These are phyloP conservation scores for Hirschfeldia incana DNA, from an alignment of 345 rosid species.

Conservation along the genomic window DNA sequence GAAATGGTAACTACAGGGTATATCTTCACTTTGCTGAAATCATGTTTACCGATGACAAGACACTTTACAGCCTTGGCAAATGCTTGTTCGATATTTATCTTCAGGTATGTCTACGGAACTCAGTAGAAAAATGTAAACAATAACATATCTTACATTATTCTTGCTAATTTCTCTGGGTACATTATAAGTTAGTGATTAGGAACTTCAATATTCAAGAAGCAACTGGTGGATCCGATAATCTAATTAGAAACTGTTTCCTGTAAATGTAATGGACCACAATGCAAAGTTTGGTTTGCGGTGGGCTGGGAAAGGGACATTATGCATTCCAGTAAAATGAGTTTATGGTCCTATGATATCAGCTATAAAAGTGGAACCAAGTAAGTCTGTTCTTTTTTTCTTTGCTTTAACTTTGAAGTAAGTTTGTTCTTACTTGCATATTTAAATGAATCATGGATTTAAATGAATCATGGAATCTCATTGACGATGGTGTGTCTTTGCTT, in stretches of 20 bases:
- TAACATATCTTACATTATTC: background rate
- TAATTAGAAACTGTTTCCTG: constrained; percentile 43
- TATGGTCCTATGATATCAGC: constrained; percentile 85
- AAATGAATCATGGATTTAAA: background rate
- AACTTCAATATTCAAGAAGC: constrained; percentile 62
- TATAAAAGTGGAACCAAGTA: constrained; percentile 64
- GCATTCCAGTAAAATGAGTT: constrained; percentile 61
- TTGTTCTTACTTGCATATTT: background rate
- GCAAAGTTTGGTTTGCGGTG: constrained; percentile 69
- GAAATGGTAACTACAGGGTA: constrained; percentile 71
- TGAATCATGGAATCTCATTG: constrained; percentile 2
- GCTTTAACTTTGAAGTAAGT: no score
- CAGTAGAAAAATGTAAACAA: background rate
- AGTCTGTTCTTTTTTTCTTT: constrained; percentile 17
- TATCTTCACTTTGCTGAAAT: constrained; percentile 89
- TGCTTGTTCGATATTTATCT: constrained; percentile 77
- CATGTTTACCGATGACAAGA: constrained; percentile 50
- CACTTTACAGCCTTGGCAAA: constrained; percentile 61
- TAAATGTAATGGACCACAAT: constrained; percentile 40
- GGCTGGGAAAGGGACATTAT: constrained; percentile 84
- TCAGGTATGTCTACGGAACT: constrained; percentile 50
- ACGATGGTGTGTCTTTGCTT: background rate
- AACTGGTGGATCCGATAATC: constrained; percentile 62
- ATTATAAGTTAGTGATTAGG: constrained; percentile 56
- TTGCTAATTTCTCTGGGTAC: background rate